Evolutionary conservation across 495 filamentous ascomycete genomes (phyloP).

Genomic region (Aspergillus funiculosus): DNA sequence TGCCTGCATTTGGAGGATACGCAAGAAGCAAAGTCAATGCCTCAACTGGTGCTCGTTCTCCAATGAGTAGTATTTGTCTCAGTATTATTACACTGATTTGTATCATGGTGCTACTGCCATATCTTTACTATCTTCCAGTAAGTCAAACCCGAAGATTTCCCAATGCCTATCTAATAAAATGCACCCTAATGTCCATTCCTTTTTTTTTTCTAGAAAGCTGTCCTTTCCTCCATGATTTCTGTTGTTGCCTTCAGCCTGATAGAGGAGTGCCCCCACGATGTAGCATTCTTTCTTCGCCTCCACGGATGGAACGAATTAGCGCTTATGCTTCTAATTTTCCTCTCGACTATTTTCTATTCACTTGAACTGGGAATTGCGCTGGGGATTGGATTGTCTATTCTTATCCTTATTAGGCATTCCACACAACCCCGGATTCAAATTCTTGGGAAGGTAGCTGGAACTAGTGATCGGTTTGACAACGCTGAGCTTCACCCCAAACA

Average conservation of each 20-base stretch:
- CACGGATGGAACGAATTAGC: constrained; percentile 76
- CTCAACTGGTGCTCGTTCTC: constrained; percentile 83
- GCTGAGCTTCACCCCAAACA: constrained; percentile 71
- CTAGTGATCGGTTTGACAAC: constrained; percentile 71
- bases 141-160: no score
- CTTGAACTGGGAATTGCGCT: constrained; percentile 80
- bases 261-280: constrained; percentile 89
- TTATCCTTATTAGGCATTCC: constrained; percentile 82
- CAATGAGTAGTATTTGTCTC: constrained; percentile 83
- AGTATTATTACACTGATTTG: constrained; percentile 74
- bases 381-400: constrained; percentile 78
- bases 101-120: constrained; percentile 76
- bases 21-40: constrained; percentile 93
- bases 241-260: constrained; percentile 92
- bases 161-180: no score
- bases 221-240: constrained; percentile 88
- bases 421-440: constrained; percentile 96
- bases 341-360: constrained; percentile 88
- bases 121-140: constrained; percentile 91
- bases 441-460: constrained; percentile 80
- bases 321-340: constrained; percentile 85
- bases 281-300: constrained; percentile 82
- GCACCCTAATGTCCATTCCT: background rate
- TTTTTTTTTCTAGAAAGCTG: constrained; percentile 64
- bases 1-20: constrained; percentile 95